Conservation (phyloP, 805 yeast genomes). For the Nakazawaea pomicola region DNA sequence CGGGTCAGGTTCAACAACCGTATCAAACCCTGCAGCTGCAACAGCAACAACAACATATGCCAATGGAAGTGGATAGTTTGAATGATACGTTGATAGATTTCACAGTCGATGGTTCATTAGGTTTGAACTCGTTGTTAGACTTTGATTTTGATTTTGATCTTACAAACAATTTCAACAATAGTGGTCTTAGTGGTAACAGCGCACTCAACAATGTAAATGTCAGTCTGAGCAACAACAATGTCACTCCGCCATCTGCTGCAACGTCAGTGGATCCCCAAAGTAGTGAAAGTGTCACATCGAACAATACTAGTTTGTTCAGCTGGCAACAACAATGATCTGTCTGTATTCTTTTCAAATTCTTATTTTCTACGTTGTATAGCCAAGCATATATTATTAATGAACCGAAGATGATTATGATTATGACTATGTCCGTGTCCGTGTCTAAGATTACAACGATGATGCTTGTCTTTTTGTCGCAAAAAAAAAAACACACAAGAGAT, state of each 20-base stretch:
- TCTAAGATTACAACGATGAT: too few species aligned
- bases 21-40: slow-evolving; percentile 9
- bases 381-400: too few species aligned
- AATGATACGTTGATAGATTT: slow-evolving; percentile 42
- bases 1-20: slow-evolving; percentile 16
- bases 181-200: background rate
- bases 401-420: too few species aligned
- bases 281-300: too few species aligned
- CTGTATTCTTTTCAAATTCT: background rate
- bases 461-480: too few species aligned
- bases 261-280: too few species aligned
- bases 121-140: slow-evolving; percentile 64
- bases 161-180: background rate
- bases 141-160: slow-evolving; percentile 29
- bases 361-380: too few species aligned
- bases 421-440: too few species aligned
- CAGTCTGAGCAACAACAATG: too few species aligned
- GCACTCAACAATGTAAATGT: too few species aligned
- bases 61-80: slow-evolving; percentile 18
- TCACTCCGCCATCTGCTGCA: too few species aligned
- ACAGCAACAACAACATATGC: slow-evolving; percentile 7
- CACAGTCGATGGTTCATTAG: slow-evolving; percentile 80
- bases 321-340: slow-evolving; percentile 8
- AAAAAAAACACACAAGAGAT: too few species aligned
- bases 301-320: slow-evolving; percentile 7